phyloP scores from a whole-genome alignment of 495 filamentous ascomycete genomes.

The Cercophora scortea region DNA sequence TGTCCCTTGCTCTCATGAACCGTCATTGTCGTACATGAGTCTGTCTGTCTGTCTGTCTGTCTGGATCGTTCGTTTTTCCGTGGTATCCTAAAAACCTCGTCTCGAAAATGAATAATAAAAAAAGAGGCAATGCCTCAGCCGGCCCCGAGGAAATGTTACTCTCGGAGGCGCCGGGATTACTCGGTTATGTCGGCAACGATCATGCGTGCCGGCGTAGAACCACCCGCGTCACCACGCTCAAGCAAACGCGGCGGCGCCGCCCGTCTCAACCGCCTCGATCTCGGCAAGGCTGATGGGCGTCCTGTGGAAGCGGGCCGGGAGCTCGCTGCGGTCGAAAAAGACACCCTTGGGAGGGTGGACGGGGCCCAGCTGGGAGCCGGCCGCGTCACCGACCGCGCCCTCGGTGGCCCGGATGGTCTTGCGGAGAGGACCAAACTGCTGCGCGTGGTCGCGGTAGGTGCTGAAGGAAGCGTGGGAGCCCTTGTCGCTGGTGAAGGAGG shows the following conservation, averaged over 20 bases:
- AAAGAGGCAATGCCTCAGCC: no score
- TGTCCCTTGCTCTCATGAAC: not conserved
- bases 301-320: slow-evolving; percentile 76
- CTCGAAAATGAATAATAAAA: not conserved
- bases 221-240: slow-evolving; percentile 12
- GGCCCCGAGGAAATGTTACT: no score
- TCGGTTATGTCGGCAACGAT: no score
- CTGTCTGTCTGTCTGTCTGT: not conserved
- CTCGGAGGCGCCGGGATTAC: no score
- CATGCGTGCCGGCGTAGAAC: no score
- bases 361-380: slow-evolving; percentile 62
- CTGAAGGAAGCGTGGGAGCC: slow-evolving; percentile 70
- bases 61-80: not conserved
- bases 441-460: slow-evolving; percentile 82
- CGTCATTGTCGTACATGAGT: not conserved
- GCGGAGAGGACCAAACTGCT: slow-evolving; percentile 85
- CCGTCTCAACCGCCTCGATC: slow-evolving; percentile 92
- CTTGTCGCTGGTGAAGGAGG: slow-evolving; percentile 48
- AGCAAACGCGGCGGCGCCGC: slow-evolving; percentile 55
- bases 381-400: slow-evolving; percentile 53
- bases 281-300: slow-evolving; percentile 64
- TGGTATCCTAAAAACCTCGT: not conserved
- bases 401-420: slow-evolving; percentile 41
- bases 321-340: slow-evolving; percentile 82
- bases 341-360: slow-evolving; percentile 63